phyloP scores from a whole-genome alignment of 2,329 filamentous ascomycete species.

The Monilinia fructicola region DNA sequence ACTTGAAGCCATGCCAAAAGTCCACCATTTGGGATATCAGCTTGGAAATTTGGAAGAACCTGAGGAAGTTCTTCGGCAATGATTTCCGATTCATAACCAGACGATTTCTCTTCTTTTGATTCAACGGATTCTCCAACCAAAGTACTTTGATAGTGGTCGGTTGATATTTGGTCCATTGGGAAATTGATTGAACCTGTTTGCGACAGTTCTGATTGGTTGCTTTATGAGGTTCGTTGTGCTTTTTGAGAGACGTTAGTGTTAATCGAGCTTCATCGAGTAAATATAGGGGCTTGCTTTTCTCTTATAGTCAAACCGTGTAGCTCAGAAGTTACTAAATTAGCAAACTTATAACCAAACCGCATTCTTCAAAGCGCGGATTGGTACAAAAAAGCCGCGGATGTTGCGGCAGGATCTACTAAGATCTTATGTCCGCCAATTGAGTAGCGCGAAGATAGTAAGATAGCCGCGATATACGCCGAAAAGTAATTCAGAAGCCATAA shows the following conservation, averaged over 20 bases:
- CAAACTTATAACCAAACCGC: neutral
- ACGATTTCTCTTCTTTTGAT: neutral
- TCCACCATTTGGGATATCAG: conserved; percentile 47
- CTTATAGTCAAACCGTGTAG: conserved; percentile 3
- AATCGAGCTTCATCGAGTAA: neutral
- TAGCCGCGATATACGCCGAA: too few relatives aligned
- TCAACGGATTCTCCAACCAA: neutral
- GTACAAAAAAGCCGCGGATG: conserved; percentile 9
- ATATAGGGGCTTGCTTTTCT: neutral
- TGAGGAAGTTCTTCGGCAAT: conserved; percentile 13
- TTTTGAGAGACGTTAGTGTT: neutral
- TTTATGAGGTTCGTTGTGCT: neutral
- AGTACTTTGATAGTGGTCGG: conserved; percentile 1
- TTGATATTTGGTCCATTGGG: neutral
- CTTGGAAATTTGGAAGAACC: neutral
- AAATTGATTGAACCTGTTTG: neutral
- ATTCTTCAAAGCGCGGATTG: neutral
- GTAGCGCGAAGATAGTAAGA: too few relatives aligned
- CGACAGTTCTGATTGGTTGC: neutral
- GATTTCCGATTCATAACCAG: neutral
- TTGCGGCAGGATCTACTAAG: conserved; percentile 3
- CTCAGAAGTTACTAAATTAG: neutral
- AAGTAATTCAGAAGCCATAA: neutral
- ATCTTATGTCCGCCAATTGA: neutral
- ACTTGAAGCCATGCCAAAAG: conserved; percentile 56